Conservation (phyloP, 176 grass and related monocot species). For the Ensete ventricosum region DNA sequence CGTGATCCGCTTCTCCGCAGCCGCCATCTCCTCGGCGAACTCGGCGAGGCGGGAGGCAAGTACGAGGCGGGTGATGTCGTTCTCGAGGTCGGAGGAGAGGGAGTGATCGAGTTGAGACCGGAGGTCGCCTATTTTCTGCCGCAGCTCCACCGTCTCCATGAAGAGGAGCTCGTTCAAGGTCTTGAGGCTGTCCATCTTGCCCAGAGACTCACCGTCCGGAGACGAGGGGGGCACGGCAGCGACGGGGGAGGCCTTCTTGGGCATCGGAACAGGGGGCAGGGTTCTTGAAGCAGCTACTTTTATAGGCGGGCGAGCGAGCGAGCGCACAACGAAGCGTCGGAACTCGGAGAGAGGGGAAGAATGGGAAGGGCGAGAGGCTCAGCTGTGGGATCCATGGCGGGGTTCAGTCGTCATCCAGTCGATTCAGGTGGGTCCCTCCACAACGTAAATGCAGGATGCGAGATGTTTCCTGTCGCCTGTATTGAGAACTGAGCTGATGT, state of each 20-base stretch:
- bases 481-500: too few relatives aligned
- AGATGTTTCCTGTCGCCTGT: too few relatives aligned
- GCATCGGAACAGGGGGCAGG: conserved; percentile 19
- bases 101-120: conserved; percentile 18
- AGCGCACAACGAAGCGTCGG: too few relatives aligned
- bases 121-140: conserved; percentile 34
- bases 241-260: conserved; percentile 32
- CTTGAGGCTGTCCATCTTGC: conserved; percentile 38
- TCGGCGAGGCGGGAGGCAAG: conserved; percentile 33
- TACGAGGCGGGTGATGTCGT: conserved; percentile 24
- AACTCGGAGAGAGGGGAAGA: too few relatives aligned
- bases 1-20: neutral
- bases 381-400: too few relatives aligned
- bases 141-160: conserved; percentile 47
- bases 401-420: too few relatives aligned
- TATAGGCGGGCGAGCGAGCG: too few relatives aligned
- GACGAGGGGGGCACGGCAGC: neutral
- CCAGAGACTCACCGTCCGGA: too few relatives aligned
- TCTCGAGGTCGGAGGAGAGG: conserved; percentile 20
- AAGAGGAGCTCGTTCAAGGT: conserved; percentile 50
- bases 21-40: conserved; percentile 29
- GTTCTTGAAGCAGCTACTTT: too few relatives aligned
- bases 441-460: too few relatives aligned
- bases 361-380: too few relatives aligned
- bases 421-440: too few relatives aligned